phyloP scores from a whole-genome alignment of 2,329 filamentous ascomycete species.

The Penicillium sumatraense region DNA sequence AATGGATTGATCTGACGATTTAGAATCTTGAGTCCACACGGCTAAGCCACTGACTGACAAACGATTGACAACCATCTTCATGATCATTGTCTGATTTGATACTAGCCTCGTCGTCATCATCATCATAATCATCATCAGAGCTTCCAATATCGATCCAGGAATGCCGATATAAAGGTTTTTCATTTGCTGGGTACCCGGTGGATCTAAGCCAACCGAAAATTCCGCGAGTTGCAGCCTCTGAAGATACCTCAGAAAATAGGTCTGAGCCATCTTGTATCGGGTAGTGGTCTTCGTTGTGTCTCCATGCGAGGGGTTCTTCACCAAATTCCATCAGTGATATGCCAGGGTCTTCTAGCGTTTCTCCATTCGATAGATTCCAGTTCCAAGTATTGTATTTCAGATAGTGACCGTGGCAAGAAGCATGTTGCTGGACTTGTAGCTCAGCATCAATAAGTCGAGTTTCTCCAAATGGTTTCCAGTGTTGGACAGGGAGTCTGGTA shows the following conservation, averaged over 20 bases:
- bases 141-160: slow-evolving; percentile 25
- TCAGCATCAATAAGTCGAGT: slow-evolving; percentile 25
- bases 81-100: slow-evolving; percentile 44
- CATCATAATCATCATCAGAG: slow-evolving; percentile 19
- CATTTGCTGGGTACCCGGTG: slow-evolving; percentile 23
- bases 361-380: slow-evolving; percentile 18
- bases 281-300: neutral
- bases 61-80: slow-evolving; percentile 12
- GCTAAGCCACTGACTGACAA: neutral
- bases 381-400: slow-evolving; percentile 28
- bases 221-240: slow-evolving; percentile 20
- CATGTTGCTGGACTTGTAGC: slow-evolving; percentile 21
- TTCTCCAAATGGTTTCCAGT: slow-evolving; percentile 28
- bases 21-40: slow-evolving; percentile 29
- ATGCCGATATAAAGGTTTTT: slow-evolving; percentile 24
- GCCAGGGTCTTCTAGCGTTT: slow-evolving; percentile 9
- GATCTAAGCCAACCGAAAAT: slow-evolving; percentile 27
- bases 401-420: slow-evolving; percentile 21
- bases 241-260: slow-evolving; percentile 8
- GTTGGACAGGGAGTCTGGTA: slow-evolving; percentile 18
- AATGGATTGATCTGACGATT: neutral
- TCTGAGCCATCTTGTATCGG: neutral
- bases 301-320: slow-evolving; percentile 2
- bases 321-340: neutral
- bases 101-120: neutral